Evolutionary conservation across 2,329 filamentous ascomycete genomes (phyloP).

Genomic region (Pseudocercospora eumusae): DNA sequence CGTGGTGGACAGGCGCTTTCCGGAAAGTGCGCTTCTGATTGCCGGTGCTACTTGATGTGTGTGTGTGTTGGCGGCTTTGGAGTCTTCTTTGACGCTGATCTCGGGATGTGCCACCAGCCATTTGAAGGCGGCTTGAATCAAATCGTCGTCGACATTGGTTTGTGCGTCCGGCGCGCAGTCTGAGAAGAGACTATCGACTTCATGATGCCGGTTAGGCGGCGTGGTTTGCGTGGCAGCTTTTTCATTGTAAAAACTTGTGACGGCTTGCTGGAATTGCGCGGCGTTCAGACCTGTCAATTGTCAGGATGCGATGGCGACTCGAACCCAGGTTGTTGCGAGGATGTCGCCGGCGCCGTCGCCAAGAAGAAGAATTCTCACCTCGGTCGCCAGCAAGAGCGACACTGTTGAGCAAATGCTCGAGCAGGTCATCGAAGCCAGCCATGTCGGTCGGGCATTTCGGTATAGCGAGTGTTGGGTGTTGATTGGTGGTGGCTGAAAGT

Average conservation of each 20-base stretch:
- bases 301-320: slow-evolving; percentile 12
- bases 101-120: slow-evolving; percentile 60
- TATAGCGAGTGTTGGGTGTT: slow-evolving; percentile 5
- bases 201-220: neutral
- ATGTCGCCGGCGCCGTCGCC: neutral
- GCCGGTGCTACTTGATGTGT: slow-evolving; percentile 36
- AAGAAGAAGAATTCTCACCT: slow-evolving; percentile 50
- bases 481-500: neutral
- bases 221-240: slow-evolving; percentile 14
- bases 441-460: slow-evolving; percentile 26
- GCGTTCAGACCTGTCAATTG: slow-evolving; percentile 43
- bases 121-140: slow-evolving; percentile 58
- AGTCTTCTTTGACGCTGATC: slow-evolving; percentile 49
- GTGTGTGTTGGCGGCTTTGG: slow-evolving; percentile 44
- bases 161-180: slow-evolving; percentile 28
- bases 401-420: slow-evolving; percentile 60
- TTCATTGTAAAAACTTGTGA: slow-evolving; percentile 43
- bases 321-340: slow-evolving; percentile 11
- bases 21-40: slow-evolving; percentile 36
- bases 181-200: slow-evolving; percentile 32
- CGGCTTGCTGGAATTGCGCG: slow-evolving; percentile 44
- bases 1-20: slow-evolving; percentile 52
- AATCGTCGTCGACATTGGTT: slow-evolving; percentile 49
- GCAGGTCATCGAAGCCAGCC: slow-evolving; percentile 56
- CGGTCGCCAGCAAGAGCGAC: slow-evolving; percentile 60